phyloP scores from a whole-genome alignment of 768 basidiomycete genomes.

The Paxillus involutus region DNA sequence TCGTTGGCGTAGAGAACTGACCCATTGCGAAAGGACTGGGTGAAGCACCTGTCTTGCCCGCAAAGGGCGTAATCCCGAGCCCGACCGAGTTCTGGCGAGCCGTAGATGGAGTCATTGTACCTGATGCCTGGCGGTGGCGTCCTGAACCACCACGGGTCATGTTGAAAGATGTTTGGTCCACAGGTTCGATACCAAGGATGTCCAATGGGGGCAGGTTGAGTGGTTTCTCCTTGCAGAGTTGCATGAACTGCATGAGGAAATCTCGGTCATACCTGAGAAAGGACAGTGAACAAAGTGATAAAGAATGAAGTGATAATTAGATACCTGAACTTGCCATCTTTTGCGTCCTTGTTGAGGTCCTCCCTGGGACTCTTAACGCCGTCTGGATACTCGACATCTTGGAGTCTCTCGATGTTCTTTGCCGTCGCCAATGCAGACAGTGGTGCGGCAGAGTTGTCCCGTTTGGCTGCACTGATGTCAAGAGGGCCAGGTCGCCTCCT shows the following conservation, averaged over 20 bases:
- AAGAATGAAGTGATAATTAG: background rate
- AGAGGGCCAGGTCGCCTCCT: conserved; percentile 68
- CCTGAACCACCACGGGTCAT: conserved; percentile 68
- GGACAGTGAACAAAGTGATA: conserved; percentile 7
- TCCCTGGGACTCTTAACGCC: conserved; percentile 78
- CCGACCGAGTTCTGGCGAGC: conserved; percentile 50
- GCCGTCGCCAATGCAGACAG: conserved; percentile 76
- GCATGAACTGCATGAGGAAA: conserved; percentile 97
- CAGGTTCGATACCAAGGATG: conserved; percentile 86
- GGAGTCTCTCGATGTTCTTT: conserved; percentile 81
- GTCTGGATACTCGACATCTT: conserved; percentile 76
- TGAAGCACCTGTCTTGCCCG: conserved; percentile 30
- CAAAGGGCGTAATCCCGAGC: conserved; percentile 39
- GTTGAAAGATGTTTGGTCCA: conserved; percentile 48
- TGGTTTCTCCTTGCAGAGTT: conserved; percentile 92
- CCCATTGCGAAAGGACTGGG: conserved; percentile 57
- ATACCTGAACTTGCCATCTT: conserved; percentile 89
- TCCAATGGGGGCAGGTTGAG: conserved; percentile 87
- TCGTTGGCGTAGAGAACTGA: conserved; percentile 54
- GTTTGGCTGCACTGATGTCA: conserved; percentile 59
- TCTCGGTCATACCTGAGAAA: conserved; percentile 86
- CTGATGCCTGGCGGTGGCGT: conserved; percentile 50
- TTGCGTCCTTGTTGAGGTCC: conserved; percentile 81
- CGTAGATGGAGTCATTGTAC: conserved; percentile 40
- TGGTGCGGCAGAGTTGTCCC: conserved; percentile 30